Evolutionary conservation across 2,329 filamentous ascomycete genomes (phyloP), one percentile per base, ranked within the genome.

Genomic region (Periconia sp.): DNA sequence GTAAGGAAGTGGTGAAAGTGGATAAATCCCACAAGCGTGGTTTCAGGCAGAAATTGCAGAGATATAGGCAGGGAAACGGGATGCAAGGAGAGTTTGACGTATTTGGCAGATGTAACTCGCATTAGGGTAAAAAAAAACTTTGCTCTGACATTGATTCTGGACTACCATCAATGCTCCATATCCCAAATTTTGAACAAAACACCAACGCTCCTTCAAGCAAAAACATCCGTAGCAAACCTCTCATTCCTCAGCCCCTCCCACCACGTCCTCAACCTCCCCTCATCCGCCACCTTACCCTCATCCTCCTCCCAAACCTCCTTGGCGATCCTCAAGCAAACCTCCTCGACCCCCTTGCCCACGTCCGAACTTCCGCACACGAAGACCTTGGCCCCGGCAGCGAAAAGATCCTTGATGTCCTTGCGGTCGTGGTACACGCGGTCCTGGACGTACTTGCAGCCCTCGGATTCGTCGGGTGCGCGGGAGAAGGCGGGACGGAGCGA

Each of bases 321-420:
- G 45, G 74, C 74, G 43, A 81, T 79, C 57, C 67, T 74, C 52
- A 77, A 74, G 45, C 74, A 70, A 2, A 64, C 33, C 33, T 72
- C 65, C 58, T 75, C 73, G 1, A 80, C 76, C 6, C 74, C 76
- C 43, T 78, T 73, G 0, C 79, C 80, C 0, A 82, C 74, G 17
- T 65, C 70, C 15, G 68, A 53, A 45, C 82, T 84, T 3, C 88
- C 88, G 65, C 88, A 91, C 1, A 89, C 81, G 62, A 83, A 90
- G 0, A 88, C 72, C 62, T 82, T 81, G 0, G 85, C 81, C 0
- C 79, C 81, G 6, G 69, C 57, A 0, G 76, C 70, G 53, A 80
- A 83, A 33, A 84, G 59, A 20, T 73, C 66, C 9, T 75, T 63
- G 2, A 82, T 64, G 10, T 81, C 75, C 15, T 73, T 69, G 0